Conservation (phyloP, 257 asterid genomes). For the Knoxia roxburghii region DNA sequence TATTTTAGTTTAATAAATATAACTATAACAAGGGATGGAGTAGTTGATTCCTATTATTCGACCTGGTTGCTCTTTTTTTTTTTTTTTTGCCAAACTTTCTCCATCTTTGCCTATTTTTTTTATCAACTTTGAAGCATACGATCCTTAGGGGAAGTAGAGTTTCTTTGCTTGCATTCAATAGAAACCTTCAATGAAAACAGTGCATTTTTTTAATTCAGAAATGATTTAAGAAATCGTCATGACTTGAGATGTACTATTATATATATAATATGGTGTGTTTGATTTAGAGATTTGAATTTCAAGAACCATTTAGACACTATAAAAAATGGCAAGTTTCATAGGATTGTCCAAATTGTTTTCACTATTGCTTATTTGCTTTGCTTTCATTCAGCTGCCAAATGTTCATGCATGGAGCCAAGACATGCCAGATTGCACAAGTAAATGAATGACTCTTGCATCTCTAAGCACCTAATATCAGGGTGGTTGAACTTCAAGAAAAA, state of each 20-base stretch:
- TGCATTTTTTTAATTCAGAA: neutral
- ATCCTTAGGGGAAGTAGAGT: slow-evolving; percentile 21
- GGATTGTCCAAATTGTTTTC: slow-evolving; percentile 16
- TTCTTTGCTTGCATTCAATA: slow-evolving; percentile 53
- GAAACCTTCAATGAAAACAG: slow-evolving; percentile 7
- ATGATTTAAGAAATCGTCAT: neutral
- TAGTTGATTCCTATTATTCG: no score
- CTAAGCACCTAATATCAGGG: neutral
- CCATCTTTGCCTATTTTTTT: slow-evolving; percentile 30
- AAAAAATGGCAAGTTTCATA: slow-evolving; percentile 20
- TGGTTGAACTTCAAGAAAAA: neutral
- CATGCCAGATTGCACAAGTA: slow-evolving; percentile 91
- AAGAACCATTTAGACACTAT: neutral
- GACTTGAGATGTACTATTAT: neutral
- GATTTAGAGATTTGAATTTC: neutral
- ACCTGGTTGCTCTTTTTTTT: no score
- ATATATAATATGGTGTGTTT: slow-evolving; percentile 15
- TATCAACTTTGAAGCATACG: slow-evolving; percentile 21
- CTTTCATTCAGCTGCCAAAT: slow-evolving; percentile 27
- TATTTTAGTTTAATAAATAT: no score
- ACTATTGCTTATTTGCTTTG: slow-evolving; percentile 24
- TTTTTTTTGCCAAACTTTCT: no score
- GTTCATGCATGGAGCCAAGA: slow-evolving; percentile 90
- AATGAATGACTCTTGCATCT: neutral
- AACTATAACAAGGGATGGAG: no score